Conservation (phyloP, 331 rosid species). For the Malus hybrid region DNA sequence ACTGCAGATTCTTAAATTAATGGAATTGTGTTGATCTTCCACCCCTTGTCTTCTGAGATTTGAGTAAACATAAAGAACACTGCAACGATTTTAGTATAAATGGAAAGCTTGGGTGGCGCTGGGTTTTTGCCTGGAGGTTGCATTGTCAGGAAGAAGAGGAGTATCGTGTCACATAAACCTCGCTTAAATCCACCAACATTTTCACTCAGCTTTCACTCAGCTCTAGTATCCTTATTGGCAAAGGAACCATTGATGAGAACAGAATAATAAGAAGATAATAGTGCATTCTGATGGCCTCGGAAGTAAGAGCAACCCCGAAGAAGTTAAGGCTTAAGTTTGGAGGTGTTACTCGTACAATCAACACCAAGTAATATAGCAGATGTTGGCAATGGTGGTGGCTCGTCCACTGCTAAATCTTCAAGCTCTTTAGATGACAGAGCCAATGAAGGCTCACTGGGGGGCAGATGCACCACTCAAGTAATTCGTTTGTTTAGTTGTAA, state of each 20-base stretch:
- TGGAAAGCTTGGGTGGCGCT: conserved; percentile 20
- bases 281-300: conserved; percentile 20
- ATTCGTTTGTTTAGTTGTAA: too few species aligned
- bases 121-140: conserved; percentile 5
- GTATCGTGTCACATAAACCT: conserved; percentile 18
- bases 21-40: not conserved
- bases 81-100: not conserved
- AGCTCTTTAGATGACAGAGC: not conserved
- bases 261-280: not conserved
- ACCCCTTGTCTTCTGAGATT: not conserved
- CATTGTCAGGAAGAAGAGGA: conserved; percentile 26
- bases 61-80: not conserved
- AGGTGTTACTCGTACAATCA: conserved; percentile 36
- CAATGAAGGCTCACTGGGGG: too few species aligned
- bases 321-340: conserved; percentile 34
- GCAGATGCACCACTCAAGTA: too few species aligned
- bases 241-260: conserved; percentile 1
- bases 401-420: not conserved
- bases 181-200: conserved; percentile 19
- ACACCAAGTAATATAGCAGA: not conserved
- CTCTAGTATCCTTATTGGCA: not conserved
- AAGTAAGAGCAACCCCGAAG: conserved; percentile 20
- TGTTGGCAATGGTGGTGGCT: not conserved
- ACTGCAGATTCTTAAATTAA: not conserved
- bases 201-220: conserved; percentile 11